Base-by-base conservation (phyloP, 192 early-diverging fungal genomes). In the Backusella psychrophila region DNA sequence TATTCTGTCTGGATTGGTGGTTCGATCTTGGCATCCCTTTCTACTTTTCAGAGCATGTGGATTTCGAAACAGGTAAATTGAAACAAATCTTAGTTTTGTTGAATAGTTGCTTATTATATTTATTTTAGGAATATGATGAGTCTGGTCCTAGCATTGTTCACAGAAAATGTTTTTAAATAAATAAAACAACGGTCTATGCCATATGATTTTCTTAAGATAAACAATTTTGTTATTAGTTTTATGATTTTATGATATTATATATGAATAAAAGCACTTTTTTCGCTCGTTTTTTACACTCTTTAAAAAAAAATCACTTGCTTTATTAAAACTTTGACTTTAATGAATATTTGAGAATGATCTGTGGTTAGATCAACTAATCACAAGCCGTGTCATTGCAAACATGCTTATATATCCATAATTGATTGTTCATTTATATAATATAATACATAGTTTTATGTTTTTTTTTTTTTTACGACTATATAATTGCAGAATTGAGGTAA, bases 41-140 rank as follows among this genome's bases (percentile, higher is more conserved):
- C 21, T 12, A 63, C 23, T 14, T 63, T 63, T 14, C 56, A 63
- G 9, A 8, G 14, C 2, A 63, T 63, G 56, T 63, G 56, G 56
- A 63, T 63, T 63, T 63, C 56, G 23, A 63, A 63, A 29, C 56
- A 63, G 56, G 56, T 63, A 63, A 63, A 63, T 17, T 63, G 26
- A 63, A 63, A 63, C 23, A 4, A 11, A 3, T 29, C 3, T 26
- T 63, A 29, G 46, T n/a, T n/a, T 63, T 26, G 26, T 29, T 8
- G 21, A 23, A 56, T 29, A 63, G 11, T 3, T 63, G 7, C 26
- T 63, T 29, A 63, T 63, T 14, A 14, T 26, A 63, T 63, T 63
- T 26, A 29, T 63, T 23, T 26, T 63, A 63, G 56, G 56, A 63
- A 63, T 63, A 63, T 63, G 56, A 63, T 29, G 56, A 63, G 9